Evolutionary conservation across 108 stramenopile genomes (phyloP).

Genomic region (Discostella pseudostelligera): DNA sequence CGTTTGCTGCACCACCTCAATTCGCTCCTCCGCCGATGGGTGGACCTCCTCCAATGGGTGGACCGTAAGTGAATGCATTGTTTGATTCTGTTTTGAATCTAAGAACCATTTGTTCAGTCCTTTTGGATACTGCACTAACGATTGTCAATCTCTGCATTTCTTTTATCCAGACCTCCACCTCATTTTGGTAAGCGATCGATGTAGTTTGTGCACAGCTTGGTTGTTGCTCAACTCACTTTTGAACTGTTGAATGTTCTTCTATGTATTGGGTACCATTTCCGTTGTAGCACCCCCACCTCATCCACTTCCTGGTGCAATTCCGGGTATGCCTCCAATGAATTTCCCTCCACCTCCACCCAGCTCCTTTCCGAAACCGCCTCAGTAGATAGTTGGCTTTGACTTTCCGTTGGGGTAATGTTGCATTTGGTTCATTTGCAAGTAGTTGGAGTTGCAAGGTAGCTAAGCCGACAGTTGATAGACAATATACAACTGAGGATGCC

Average conservation of each 20-base stretch:
- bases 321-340: slow-evolving; percentile 17
- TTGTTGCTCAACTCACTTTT: not conserved
- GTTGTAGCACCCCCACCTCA: slow-evolving; percentile 19
- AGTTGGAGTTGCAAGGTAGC: not conserved
- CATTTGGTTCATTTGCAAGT: too few species aligned
- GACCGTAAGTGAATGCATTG: slow-evolving; percentile 1
- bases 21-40: slow-evolving; percentile 16
- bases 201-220: not conserved
- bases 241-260: slow-evolving; percentile 6
- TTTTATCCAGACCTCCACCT: slow-evolving; percentile 1
- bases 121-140: not conserved
- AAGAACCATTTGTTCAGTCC: not conserved
- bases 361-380: slow-evolving; percentile 16
- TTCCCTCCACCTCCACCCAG: slow-evolving; percentile 23
- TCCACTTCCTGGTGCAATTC: not conserved
- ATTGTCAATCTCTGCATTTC: too few species aligned
- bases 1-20: slow-evolving; percentile 22
- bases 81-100: not conserved
- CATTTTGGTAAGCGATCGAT: slow-evolving; percentile 3
- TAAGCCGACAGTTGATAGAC: too few species aligned
- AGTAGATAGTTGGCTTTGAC: slow-evolving; percentile 13
- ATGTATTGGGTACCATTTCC: not conserved
- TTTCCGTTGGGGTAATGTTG: not conserved
- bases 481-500: too few species aligned
- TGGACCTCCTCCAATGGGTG: slow-evolving; percentile 12